Evolutionary conservation across 306 rosid species (phyloP), one percentile per base, ranked within the genome.

Genomic region (Pyrus communis): DNA sequence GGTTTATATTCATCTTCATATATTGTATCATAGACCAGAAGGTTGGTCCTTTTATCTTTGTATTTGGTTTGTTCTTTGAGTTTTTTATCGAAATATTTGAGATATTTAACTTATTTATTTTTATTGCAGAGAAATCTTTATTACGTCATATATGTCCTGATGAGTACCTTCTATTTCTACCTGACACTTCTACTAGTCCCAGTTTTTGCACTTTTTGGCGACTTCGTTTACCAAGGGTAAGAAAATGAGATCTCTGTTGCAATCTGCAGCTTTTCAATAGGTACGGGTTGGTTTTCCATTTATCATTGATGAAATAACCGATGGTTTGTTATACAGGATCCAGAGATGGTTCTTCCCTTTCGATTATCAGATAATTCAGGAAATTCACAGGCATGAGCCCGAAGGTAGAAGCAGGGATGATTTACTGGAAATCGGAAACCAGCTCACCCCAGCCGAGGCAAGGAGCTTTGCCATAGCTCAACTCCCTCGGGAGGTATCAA

Each of bases 271-370:
- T 74, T 58, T 23, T 61, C 38, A 6, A 27, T 61, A 61, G 9
- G n/a, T 19, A 7, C 14, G 17, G 17, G 2, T 61, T 7, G 67
- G 18, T 25, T 27, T 14, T 15, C 17, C 11, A 4, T 13, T 7
- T 18, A 11, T 27, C 12, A 15, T 28, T 22, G 14, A 11, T 9
- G 30, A 49, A 23, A 30, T 57, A 33, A 63, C 5, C 51, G 6
- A 42, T 71, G 67, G 58, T 28, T 13, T 66, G 49, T 31, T 77
- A 78, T 86, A 46, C 89, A 94, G 97, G 90, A 33, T 92, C 66
- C 98, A 91, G 73, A 86, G 98, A 86, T 90, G 98, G 98, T 89
- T 95, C 88, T 87, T 85, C 86, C 98, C 97, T 21, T 92, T 90
- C 69, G 97, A 92, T 83, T 95, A 92, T 87, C 96, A 95, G 86